Conservation (phyloP, 768 basidiomycete genomes). For the Phylloporus arenicola region DNA sequence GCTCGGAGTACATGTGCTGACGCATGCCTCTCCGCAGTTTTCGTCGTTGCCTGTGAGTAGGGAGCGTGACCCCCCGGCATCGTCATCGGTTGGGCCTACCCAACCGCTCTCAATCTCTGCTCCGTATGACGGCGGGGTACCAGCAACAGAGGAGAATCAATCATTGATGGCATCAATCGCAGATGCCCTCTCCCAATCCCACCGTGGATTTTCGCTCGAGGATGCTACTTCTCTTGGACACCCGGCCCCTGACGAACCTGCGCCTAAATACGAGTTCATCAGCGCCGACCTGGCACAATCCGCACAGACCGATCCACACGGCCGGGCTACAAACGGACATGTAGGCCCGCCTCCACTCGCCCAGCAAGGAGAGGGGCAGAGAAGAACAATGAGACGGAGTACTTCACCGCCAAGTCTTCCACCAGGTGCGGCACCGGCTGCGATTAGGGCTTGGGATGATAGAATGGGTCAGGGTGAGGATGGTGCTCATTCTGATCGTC, state of each 20-base stretch:
- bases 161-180: conserved; percentile 38
- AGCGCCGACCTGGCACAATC: background rate
- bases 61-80: conserved; percentile 26
- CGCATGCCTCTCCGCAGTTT: conserved; percentile 35
- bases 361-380: conserved; percentile 13
- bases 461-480: conserved; percentile 31
- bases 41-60: conserved; percentile 58
- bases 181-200: conserved; percentile 30
- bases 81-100: conserved; percentile 9
- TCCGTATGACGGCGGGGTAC: conserved; percentile 5
- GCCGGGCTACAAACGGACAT: conserved; percentile 14
- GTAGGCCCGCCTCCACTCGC: conserved; percentile 2
- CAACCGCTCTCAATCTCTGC: conserved; percentile 6
- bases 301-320: conserved; percentile 17
- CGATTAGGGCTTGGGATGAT: conserved; percentile 34
- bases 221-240: conserved; percentile 19
- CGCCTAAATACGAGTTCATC: conserved; percentile 34
- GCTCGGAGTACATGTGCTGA: conserved; percentile 17
- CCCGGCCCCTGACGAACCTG: conserved; percentile 29
- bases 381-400: conserved; percentile 27
- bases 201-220: conserved; percentile 23
- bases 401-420: conserved; percentile 38
- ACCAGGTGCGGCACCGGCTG: conserved; percentile 37
- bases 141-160: conserved; percentile 20
- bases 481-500: conserved; percentile 28